Percentiles rank a stretch among this genome's conserved stretches.
phyloP scores from a whole-genome alignment of 2,329 filamentous ascomycete species.

The Aspergillus melleus region DNA sequence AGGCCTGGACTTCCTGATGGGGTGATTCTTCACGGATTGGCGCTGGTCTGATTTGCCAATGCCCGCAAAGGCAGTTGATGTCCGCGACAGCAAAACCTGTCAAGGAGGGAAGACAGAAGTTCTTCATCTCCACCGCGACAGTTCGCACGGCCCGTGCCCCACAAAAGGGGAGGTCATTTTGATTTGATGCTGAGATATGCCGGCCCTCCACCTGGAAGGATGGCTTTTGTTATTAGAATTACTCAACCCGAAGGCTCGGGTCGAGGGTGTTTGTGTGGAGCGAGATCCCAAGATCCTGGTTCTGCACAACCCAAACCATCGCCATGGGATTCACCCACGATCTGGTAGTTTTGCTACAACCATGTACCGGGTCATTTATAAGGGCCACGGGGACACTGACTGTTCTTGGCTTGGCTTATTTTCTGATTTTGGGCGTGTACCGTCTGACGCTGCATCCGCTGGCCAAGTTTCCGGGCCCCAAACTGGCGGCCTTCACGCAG shows the following conservation, averaged over 20 bases:
- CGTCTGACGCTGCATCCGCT: slow-evolving; percentile 15
- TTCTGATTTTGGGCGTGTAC: slow-evolving; percentile 5
- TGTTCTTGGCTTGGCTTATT: neutral
- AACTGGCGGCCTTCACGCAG: slow-evolving; percentile 13
- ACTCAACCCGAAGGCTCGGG: neutral
- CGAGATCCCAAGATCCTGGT: neutral
- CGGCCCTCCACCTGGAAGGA: neutral
- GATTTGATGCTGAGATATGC: neutral
- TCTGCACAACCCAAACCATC: slow-evolving; percentile 2
- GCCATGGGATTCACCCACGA: slow-evolving; percentile 5
- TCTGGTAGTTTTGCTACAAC: neutral
- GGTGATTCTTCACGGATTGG: neutral
- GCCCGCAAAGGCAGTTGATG: neutral
- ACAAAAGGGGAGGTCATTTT: neutral
- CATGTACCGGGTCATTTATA: neutral
- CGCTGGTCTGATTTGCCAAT: neutral
- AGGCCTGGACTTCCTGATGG: neutral
- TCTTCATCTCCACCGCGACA: neutral
- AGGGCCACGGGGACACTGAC: neutral
- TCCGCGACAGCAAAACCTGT: neutral
- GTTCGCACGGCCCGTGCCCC: neutral
- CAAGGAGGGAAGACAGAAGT: neutral
- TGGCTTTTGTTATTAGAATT: neutral
- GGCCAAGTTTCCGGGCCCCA: slow-evolving; percentile 15
- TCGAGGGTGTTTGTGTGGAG: neutral